Evolutionary conservation across 331 rosid genomes (phyloP).

Genomic region (Arachis monticola): DNA sequence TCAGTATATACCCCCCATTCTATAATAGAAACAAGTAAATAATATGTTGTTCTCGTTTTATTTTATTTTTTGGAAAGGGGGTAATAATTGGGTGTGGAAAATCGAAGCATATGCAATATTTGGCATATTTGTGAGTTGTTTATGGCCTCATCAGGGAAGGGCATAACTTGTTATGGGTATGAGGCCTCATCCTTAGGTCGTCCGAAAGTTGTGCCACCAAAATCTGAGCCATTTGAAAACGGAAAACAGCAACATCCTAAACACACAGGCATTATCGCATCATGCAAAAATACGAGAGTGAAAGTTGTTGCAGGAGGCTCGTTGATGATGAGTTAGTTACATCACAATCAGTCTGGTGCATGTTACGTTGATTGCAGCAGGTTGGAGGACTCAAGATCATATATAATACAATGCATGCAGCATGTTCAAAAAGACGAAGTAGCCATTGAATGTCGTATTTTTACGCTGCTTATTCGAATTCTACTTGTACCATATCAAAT

Average conservation of each 20-base stretch:
- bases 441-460: slow-evolving; percentile 52
- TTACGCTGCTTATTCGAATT: slow-evolving; percentile 34
- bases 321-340: no score
- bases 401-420: background rate
- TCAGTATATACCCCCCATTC: no score
- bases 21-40: no score
- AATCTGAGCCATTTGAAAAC: slow-evolving; percentile 62
- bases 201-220: slow-evolving; percentile 81
- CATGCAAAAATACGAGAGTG: background rate
- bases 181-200: slow-evolving; percentile 41
- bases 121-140: slow-evolving; percentile 19
- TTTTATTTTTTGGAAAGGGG: no score
- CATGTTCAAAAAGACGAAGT: slow-evolving; percentile 9
- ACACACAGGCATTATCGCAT: background rate
- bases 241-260: slow-evolving; percentile 30
- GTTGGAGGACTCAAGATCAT: slow-evolving; percentile 21
- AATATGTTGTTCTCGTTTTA: no score
- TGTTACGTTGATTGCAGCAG: background rate
- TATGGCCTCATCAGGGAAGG: background rate
- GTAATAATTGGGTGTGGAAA: background rate
- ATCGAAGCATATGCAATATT: background rate
- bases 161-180: slow-evolving; percentile 33
- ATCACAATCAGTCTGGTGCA: background rate
- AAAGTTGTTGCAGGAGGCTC: no score
- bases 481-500: slow-evolving; percentile 42